phyloP scores from a whole-genome alignment of 805 yeast genomes.

The Wickerhamiella azymoides region DNA sequence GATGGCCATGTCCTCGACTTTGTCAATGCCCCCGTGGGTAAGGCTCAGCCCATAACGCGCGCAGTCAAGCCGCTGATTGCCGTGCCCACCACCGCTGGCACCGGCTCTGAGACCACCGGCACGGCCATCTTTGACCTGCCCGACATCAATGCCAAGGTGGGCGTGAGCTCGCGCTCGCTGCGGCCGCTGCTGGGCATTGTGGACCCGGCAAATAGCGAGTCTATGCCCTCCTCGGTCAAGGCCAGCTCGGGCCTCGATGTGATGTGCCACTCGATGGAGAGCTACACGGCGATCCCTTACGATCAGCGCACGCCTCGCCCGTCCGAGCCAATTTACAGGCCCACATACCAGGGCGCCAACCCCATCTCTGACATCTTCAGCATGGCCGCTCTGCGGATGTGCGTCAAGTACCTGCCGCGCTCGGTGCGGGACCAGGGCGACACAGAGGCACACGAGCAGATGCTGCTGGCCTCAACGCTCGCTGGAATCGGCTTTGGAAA shows the following conservation, averaged over 20 bases:
- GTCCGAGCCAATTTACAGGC: constrained; percentile 26
- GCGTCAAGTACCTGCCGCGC: constrained; percentile 29
- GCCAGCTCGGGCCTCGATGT: constrained; percentile 34
- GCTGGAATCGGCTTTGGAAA: constrained; percentile 36
- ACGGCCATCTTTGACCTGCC: constrained; percentile 33
- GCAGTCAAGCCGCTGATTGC: constrained; percentile 30
- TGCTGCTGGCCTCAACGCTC: constrained; percentile 32
- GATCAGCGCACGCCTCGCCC: constrained; percentile 29
- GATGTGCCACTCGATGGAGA: constrained; percentile 32
- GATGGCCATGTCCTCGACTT: constrained; percentile 31
- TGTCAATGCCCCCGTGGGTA: constrained; percentile 31
- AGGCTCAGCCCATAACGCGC: constrained; percentile 26
- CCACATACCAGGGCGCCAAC: constrained; percentile 33
- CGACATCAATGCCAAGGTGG: constrained; percentile 30
- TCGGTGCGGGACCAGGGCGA: constrained; percentile 30
- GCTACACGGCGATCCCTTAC: constrained; percentile 34
- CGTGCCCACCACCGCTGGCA: constrained; percentile 35
- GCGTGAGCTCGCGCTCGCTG: constrained; percentile 31
- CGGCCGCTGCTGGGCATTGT: constrained; percentile 33
- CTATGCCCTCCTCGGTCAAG: constrained; percentile 31
- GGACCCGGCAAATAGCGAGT: constrained; percentile 29
- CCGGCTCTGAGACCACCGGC: constrained; percentile 35
- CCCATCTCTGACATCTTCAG: constrained; percentile 34
- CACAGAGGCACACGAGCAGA: constrained; percentile 30
- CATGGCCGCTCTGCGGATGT: constrained; percentile 29